Percentiles rank a stretch among this genome's conserved stretches.
These are phyloP conservation scores for Bromus sterilis DNA, from an alignment of 176 grass and related monocot genomes.

Conservation along the genomic window DNA sequence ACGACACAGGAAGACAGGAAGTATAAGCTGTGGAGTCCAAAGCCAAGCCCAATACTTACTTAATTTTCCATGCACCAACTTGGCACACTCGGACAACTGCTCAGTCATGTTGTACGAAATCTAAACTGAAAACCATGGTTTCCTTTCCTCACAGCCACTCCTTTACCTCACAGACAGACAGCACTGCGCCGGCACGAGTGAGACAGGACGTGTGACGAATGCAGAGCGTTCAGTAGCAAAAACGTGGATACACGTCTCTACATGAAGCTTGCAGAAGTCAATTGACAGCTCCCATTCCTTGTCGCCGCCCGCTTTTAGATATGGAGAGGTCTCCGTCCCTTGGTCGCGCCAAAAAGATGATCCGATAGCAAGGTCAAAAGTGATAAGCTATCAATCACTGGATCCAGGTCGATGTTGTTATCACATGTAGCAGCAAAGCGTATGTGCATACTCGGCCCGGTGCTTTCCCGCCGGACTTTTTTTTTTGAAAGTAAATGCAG, in stretches of 20 bases:
- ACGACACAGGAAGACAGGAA: not conserved
- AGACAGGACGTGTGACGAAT: not conserved
- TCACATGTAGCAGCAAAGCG: not conserved
- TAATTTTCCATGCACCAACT: not conserved
- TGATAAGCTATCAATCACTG: slow-evolving; percentile 48
- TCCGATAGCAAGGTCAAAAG: not conserved
- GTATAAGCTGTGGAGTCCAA: not conserved
- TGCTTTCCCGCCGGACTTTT: not conserved
- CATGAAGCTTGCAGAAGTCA: not conserved
- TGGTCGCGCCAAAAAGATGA: not conserved
- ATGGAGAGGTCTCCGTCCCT: not conserved
- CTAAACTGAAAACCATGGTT: no score
- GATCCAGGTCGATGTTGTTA: slow-evolving; percentile 17
- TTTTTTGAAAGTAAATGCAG: no score
- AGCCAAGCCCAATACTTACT: not conserved
- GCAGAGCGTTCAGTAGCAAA: no score
- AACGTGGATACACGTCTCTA: not conserved
- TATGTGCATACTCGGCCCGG: no score
- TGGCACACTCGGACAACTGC: no score
- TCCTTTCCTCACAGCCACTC: no score
- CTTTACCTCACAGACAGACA: not conserved
- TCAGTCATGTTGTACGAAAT: no score
- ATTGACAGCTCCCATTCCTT: not conserved
- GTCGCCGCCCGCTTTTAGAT: not conserved
- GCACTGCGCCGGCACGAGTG: not conserved